Conservation (phyloP, 2,329 filamentous ascomycete species). For the Dothideomycetes sp. region DNA sequence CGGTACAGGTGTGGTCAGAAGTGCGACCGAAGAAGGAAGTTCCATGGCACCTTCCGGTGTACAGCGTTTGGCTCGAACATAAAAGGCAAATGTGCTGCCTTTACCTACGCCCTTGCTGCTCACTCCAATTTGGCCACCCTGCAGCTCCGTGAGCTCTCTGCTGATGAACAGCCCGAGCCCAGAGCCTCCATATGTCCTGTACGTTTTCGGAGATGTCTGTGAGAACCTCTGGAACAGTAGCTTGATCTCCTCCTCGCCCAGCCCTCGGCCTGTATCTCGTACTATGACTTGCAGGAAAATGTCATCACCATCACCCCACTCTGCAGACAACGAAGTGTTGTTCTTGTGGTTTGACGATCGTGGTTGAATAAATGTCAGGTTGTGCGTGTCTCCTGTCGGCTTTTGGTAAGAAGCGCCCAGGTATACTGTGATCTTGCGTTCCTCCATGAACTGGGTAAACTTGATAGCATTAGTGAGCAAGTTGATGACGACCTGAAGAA, state of each 20-base stretch:
- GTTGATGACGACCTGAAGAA: slow-evolving; percentile 32
- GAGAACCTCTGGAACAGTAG: slow-evolving; percentile 56
- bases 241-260: slow-evolving; percentile 21
- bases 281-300: slow-evolving; percentile 22
- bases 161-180: slow-evolving; percentile 60
- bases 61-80: slow-evolving; percentile 44
- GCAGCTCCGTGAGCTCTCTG: slow-evolving; percentile 54
- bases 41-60: neutral
- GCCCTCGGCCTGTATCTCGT: slow-evolving; percentile 24
- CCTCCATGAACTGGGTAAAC: slow-evolving; percentile 28
- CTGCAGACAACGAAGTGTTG: slow-evolving; percentile 14
- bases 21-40: neutral
- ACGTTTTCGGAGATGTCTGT: slow-evolving; percentile 55
- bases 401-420: slow-evolving; percentile 23
- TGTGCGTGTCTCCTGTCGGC: slow-evolving; percentile 21
- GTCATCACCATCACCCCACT: slow-evolving; percentile 24
- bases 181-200: slow-evolving; percentile 56
- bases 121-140: slow-evolving; percentile 57
- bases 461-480: slow-evolving; percentile 38
- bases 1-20: no score
- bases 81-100: slow-evolving; percentile 56
- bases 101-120: slow-evolving; percentile 43
- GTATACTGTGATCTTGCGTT: slow-evolving; percentile 26
- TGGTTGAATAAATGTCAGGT: slow-evolving; percentile 28
- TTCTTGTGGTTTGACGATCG: slow-evolving; percentile 27